phyloP scores from a whole-genome alignment of 2,329 filamentous ascomycete species.

The Torrubiellomyces zombiae region DNA sequence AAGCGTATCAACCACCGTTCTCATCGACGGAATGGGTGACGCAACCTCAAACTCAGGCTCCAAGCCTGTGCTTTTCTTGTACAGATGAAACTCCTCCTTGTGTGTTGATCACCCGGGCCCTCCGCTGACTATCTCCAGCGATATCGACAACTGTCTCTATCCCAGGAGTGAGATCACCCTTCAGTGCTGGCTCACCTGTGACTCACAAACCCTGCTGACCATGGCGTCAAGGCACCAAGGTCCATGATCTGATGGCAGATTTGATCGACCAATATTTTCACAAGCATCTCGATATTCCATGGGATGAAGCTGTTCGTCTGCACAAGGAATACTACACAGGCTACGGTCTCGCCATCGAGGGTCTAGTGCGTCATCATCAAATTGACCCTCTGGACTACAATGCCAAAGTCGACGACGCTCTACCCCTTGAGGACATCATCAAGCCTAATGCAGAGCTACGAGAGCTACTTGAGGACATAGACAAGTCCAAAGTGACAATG shows the following conservation, averaged over 20 bases:
- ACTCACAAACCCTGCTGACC: constrained; percentile 3
- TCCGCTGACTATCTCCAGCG: constrained; percentile 50
- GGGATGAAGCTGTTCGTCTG: constrained; percentile 66
- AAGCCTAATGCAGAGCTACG: constrained; percentile 61
- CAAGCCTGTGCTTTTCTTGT: constrained; percentile 29
- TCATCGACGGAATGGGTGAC: too few relatives aligned
- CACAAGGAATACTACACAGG: constrained; percentile 88
- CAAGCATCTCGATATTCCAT: constrained; percentile 55
- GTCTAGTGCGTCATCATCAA: constrained; percentile 81
- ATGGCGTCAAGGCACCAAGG: constrained; percentile 43
- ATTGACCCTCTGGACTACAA: constrained; percentile 95
- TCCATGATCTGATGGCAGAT: constrained; percentile 76
- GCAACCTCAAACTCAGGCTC: too few relatives aligned
- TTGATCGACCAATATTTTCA: constrained; percentile 54
- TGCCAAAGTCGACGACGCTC: constrained; percentile 78
- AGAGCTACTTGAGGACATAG: constrained; percentile 63
- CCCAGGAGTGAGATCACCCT: constrained; percentile 48
- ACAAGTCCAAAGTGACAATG: constrained; percentile 64
- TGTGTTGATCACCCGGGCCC: neutral
- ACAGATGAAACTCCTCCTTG: constrained; percentile 3
- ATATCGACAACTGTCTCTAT: constrained; percentile 98
- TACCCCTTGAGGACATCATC: constrained; percentile 75
- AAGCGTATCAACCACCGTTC: too few relatives aligned
- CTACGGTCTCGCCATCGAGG: constrained; percentile 95
- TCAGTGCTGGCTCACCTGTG: neutral